Percentiles rank a stretch among this genome's conserved stretches.
These are phyloP conservation scores for Pleurotus giganteus DNA, from an alignment of 768 basidiomycete species.

Conservation along the genomic window DNA sequence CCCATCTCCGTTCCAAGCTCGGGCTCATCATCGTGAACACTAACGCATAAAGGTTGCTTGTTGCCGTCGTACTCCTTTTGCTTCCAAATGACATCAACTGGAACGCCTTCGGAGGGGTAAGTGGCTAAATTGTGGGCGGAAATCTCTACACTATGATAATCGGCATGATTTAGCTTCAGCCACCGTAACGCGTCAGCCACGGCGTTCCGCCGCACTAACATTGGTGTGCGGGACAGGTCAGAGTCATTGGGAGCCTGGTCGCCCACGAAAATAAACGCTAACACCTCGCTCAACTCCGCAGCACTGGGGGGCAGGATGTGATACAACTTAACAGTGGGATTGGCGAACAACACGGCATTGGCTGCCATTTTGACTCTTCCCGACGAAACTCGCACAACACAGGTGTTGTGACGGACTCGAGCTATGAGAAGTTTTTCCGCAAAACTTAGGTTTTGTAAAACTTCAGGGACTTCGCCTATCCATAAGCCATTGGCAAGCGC, in stretches of 20 bases:
- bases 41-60: neutral
- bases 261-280: constrained; percentile 31
- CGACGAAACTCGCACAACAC: constrained; percentile 25
- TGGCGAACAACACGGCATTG: constrained; percentile 23
- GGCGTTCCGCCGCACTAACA: constrained; percentile 25
- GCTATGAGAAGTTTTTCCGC: constrained; percentile 29
- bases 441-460: constrained; percentile 24
- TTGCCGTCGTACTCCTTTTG: constrained; percentile 1
- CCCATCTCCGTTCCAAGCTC: neutral
- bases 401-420: constrained; percentile 24
- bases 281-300: constrained; percentile 28
- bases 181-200: constrained; percentile 28
- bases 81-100: constrained; percentile 24
- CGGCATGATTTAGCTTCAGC: constrained; percentile 30
- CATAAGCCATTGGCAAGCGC: constrained; percentile 33
- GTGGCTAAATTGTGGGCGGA: constrained; percentile 19
- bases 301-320: constrained; percentile 25
- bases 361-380: constrained; percentile 32
- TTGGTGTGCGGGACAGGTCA: constrained; percentile 25
- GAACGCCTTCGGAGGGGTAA: constrained; percentile 22
- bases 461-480: constrained; percentile 31
- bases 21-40: neutral
- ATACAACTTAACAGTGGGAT: constrained; percentile 30
- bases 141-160: constrained; percentile 29
- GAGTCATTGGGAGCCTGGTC: constrained; percentile 19